Evolutionary conservation across 2,329 filamentous ascomycete genomes (phyloP).

Genomic region (Pseudogymnoascus sp.): DNA sequence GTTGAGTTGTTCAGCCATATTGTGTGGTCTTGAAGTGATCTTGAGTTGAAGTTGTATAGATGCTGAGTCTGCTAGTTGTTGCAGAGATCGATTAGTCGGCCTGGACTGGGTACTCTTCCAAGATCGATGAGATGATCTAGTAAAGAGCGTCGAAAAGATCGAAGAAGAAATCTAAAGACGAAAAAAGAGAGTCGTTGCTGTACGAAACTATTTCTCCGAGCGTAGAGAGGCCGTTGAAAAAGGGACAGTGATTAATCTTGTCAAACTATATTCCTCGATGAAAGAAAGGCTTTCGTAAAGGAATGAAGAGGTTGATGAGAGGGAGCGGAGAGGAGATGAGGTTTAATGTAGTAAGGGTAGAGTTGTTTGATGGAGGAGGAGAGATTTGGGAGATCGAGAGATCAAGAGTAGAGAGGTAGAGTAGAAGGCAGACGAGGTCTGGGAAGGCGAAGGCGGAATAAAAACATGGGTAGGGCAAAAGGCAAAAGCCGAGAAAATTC

Average conservation of each 20-base stretch:
- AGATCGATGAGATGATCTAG: constrained; percentile 21
- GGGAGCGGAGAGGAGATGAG: constrained; percentile 18
- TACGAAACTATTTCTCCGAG: constrained; percentile 12
- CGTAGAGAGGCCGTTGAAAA: constrained; percentile 14
- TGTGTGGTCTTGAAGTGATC: constrained; percentile 29
- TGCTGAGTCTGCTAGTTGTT: background rate
- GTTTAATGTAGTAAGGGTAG: constrained; percentile 15
- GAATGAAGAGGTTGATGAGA: constrained; percentile 34
- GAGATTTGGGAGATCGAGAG: constrained; percentile 17
- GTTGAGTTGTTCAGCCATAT: constrained; percentile 77
- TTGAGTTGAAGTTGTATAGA: constrained; percentile 12
- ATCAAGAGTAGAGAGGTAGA: constrained; percentile 21
- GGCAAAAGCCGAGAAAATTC: constrained; percentile 14
- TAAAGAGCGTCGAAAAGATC: constrained; percentile 18
- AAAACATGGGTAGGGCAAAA: constrained; percentile 23
- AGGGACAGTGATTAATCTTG: constrained; percentile 4
- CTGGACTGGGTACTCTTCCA: constrained; percentile 15
- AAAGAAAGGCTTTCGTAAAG: constrained; percentile 38
- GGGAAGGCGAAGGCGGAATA: constrained; percentile 13
- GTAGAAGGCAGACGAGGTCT: constrained; percentile 3
- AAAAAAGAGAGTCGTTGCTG: constrained; percentile 19
- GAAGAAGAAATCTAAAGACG: constrained; percentile 25
- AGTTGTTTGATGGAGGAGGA: constrained; percentile 16
- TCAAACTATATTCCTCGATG: constrained; percentile 32
- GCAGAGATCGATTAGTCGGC: background rate